Conservation (phyloP, 805 yeast genomes). For the Limtongia smithiae region DNA sequence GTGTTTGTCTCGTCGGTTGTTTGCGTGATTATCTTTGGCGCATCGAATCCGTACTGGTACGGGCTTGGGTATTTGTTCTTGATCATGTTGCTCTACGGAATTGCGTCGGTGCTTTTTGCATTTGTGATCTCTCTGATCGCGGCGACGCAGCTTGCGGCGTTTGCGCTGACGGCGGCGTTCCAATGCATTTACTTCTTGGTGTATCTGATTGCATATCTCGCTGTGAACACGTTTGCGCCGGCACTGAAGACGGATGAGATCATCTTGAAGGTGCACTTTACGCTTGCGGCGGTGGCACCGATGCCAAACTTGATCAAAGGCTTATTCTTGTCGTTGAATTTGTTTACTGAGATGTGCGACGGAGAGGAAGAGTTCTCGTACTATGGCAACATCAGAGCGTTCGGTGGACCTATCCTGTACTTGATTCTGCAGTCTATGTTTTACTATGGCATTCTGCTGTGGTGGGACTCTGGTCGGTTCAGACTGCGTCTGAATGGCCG, state of each 20-base stretch:
- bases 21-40: constrained; percentile 34
- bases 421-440: constrained; percentile 33
- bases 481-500: constrained; percentile 22
- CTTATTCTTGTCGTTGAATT: constrained; percentile 35
- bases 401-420: constrained; percentile 39
- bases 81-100: constrained; percentile 36
- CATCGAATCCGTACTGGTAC: constrained; percentile 28
- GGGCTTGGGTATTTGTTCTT: constrained; percentile 38
- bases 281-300: constrained; percentile 35
- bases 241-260: constrained; percentile 31
- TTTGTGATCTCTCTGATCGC: constrained; percentile 37
- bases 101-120: constrained; percentile 34
- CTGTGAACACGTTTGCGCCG: constrained; percentile 35
- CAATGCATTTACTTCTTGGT: constrained; percentile 37
- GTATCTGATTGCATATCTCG: constrained; percentile 36
- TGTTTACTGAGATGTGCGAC: constrained; percentile 37
- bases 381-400: constrained; percentile 36
- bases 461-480: constrained; percentile 39
- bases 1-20: constrained; percentile 32
- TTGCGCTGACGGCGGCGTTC: constrained; percentile 38
- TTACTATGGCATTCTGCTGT: constrained; percentile 31
- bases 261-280: constrained; percentile 33
- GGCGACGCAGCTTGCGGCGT: constrained; percentile 40
- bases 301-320: constrained; percentile 34
- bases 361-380: constrained; percentile 30